These are phyloP conservation scores for Candida fluviatilis DNA, from an alignment of 805 yeast species.

Conservation along the genomic window DNA sequence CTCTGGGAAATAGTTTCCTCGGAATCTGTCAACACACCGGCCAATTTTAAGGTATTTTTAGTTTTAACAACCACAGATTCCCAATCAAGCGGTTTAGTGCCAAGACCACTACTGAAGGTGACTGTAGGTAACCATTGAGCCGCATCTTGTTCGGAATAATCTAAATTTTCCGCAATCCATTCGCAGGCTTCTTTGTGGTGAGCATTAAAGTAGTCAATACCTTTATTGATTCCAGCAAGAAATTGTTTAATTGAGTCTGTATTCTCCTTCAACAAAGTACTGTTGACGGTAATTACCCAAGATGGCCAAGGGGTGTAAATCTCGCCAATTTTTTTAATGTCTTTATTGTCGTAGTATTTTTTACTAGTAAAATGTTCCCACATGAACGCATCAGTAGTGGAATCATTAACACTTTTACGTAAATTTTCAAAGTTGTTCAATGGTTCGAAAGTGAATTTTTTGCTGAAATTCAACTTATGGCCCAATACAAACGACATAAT, in stretches of 20 bases:
- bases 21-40: slow-evolving; percentile 50
- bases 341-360: slow-evolving; percentile 73
- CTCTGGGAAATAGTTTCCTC: slow-evolving; percentile 22
- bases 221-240: slow-evolving; percentile 54
- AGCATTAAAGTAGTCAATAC: slow-evolving; percentile 59
- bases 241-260: slow-evolving; percentile 33
- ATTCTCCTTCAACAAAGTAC: slow-evolving; percentile 29
- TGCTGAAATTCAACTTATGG: slow-evolving; percentile 49
- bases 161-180: slow-evolving; percentile 63
- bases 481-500: slow-evolving; percentile 88
- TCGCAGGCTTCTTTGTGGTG: slow-evolving; percentile 63
- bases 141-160: slow-evolving; percentile 76
- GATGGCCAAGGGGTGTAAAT: slow-evolving; percentile 97
- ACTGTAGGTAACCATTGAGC: slow-evolving; percentile 80
- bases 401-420: slow-evolving; percentile 72
- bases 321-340: slow-evolving; percentile 78
- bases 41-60: slow-evolving; percentile 50
- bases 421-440: slow-evolving; percentile 68
- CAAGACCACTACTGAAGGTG: slow-evolving; percentile 46
- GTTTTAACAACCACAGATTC: slow-evolving; percentile 52
- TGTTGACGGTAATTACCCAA: slow-evolving; percentile 70
- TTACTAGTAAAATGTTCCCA: slow-evolving; percentile 94
- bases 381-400: slow-evolving; percentile 78
- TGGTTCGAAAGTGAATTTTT: slow-evolving; percentile 52
- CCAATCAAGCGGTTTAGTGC: slow-evolving; percentile 41